phyloP scores from a whole-genome alignment of 345 rosid genomes.

The Camelina laxa region DNA sequence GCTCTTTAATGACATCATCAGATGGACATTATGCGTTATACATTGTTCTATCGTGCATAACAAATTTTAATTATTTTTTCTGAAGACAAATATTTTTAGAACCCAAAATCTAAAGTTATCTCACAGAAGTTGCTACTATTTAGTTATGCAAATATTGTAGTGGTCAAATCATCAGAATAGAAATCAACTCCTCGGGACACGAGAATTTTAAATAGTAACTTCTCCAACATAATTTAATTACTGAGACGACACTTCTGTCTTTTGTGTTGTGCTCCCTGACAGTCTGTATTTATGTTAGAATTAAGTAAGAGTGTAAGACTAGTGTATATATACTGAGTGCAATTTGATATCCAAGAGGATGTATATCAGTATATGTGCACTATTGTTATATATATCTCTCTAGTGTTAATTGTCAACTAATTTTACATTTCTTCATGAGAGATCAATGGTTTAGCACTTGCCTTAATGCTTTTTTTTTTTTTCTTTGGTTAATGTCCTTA shows the following conservation, averaged over 20 bases:
- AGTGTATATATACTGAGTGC: background rate
- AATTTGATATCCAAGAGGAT: background rate
- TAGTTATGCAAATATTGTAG: conserved; percentile 17
- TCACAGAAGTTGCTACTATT: background rate
- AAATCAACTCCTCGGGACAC: background rate
- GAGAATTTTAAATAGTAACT: conserved; percentile 17
- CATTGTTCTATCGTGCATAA: background rate
- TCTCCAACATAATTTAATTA: conserved; percentile 6
- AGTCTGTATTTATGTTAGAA: background rate
- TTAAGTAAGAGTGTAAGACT: background rate
- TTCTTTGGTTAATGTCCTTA: conserved; percentile 3
- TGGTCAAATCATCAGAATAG: background rate
- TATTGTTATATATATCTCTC: background rate
- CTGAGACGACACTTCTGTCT: background rate
- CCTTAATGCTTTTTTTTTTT: background rate
- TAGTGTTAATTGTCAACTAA: no score
- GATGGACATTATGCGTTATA: conserved; percentile 1
- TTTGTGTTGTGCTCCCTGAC: background rate
- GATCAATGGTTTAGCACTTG: background rate
- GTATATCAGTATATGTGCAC: background rate
- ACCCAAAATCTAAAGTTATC: background rate
- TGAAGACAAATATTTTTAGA: background rate
- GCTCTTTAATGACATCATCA: background rate
- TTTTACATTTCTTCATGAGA: background rate
- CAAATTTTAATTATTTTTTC: background rate